Percentiles rank a stretch among this genome's conserved stretches.
phyloP scores from a whole-genome alignment of 139 green algal species.

The Chlorella sorokiniana region DNA sequence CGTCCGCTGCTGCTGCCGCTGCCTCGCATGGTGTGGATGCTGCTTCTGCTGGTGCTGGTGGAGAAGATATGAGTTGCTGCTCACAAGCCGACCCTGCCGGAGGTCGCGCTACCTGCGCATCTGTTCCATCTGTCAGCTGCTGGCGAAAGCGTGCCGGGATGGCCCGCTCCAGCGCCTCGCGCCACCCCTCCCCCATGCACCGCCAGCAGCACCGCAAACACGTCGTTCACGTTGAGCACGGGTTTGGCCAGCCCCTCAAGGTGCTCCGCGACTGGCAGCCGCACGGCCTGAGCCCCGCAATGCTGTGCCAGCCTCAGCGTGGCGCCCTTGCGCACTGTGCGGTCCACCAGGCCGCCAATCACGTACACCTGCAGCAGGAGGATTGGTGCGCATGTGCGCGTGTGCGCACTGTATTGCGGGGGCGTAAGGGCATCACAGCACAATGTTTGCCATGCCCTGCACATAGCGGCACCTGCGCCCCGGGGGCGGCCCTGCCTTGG shows the following conservation, averaged over 20 bases:
- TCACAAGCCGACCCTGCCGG: background rate
- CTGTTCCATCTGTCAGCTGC: background rate
- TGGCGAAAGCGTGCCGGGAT: slow-evolving; percentile 9
- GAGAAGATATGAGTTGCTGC: background rate
- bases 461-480: background rate
- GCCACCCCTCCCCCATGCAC: slow-evolving; percentile 27
- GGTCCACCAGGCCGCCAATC: slow-evolving; percentile 32
- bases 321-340: slow-evolving; percentile 10
- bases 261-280: slow-evolving; percentile 24
- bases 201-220: slow-evolving; percentile 29
- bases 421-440: background rate
- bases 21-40: background rate
- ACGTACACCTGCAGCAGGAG: slow-evolving; percentile 19
- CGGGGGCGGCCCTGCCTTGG: background rate
- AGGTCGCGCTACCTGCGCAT: background rate
- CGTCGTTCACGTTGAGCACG: slow-evolving; percentile 41
- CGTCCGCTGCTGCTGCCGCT: background rate
- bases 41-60: background rate
- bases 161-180: background rate
- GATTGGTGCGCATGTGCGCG: too few relatives aligned
- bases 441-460: too few relatives aligned
- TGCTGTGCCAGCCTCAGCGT: slow-evolving; percentile 14
- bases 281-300: background rate
- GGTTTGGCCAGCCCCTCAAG: background rate
- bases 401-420: background rate